Evolutionary conservation across 345 rosid genomes (phyloP), one percentile per base, ranked within the genome.

Genomic region (Hirschfeldia incana): DNA sequence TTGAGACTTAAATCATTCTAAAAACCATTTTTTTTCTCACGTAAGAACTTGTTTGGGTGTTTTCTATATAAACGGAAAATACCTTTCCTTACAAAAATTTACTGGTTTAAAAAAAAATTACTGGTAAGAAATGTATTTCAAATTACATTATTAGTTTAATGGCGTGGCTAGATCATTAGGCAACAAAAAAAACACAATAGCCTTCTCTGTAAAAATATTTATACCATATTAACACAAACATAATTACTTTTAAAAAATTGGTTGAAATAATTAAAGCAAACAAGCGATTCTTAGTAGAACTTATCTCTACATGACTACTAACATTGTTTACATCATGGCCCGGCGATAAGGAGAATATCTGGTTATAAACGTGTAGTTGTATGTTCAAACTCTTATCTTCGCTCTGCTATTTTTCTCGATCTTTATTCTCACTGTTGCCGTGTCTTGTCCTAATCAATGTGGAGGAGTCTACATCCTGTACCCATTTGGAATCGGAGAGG

Each of bases 261-360:
- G 16, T 46, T 46, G 55, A 46, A 46, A 13, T 46, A 46, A 13
- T 46, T 46, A 46, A 46, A 46, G 16, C 53, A 46, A 46, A 46
- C 53, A 46, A 46, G 15, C 53, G 53, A 46, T 13, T 46, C 15
- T 46, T 1, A 46, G 6, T 49, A 11, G 15, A 44, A 49, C 3
- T 49, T 49, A 49, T 49, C 61, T 57, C 29, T 17, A 17, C 7
- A 53, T 53, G 15, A 12, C 59, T 55, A 57, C 11, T 17, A 57
- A 57, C 60, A 16, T 55, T 55, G 9, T 15, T 16, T 15, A 44
- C 62, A 64, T 7, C 64, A 34, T 9, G 57, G 78, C 21, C 39
- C 36, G 27, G 36, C 57, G 15, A 36, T 36, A 74, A 53, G 37
- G 29, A 42, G 65, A 36, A 53, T 53, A 74, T 65, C 78, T 74